Evolutionary conservation across 2,329 filamentous ascomycete genomes (phyloP), one percentile per base, ranked within the genome.

Genomic region (Alternaria alternata): DNA sequence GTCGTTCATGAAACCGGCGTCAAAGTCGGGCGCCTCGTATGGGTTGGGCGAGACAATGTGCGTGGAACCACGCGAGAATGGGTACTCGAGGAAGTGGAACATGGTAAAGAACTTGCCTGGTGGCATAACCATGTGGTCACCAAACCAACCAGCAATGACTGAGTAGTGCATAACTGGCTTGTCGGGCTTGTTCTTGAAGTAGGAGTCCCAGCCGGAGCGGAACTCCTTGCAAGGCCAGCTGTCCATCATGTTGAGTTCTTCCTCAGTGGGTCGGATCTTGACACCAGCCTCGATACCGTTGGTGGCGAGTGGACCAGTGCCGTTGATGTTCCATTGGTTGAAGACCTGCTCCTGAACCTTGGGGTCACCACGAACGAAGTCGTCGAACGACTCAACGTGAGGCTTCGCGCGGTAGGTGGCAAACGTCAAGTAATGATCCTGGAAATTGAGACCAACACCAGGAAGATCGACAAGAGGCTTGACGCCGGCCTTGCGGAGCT

Each of bases 151-250:
- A 8, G 89, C 82, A 71, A 94, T 93, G 56, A 93, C 87, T 7
- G 74, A 90, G 80, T 94, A 94, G 75, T 94, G 91, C 91, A 94
- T 94, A 43, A 94, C 91, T 0, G 91, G 91, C 84, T 94, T 94
- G 79, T 94, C 91, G 1, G 90, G 90, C 82, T 93, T 93, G 75
- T 94, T 80, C 82, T 92, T 91, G 79, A 94, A 94, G 81, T 94
- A 94, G 54, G 86, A 89, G 69, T 94, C 88, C 90, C 91, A 94
- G 3, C 91, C 90, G 7, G 86, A 85, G 46, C 84, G 85, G 82
- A 94, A 94, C 54, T 92, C 88, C 11, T 87, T 87, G 48, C 87
- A 92, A 0, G 91, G 91, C 90, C 91, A 92, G 7, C 77, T 84
- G 74, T 90, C 88, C 78, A 93, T 90, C 69, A 88, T 81, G 51